phyloP scores from a whole-genome alignment of 177 flowering plant genomes.

The Vitis hybrid region DNA sequence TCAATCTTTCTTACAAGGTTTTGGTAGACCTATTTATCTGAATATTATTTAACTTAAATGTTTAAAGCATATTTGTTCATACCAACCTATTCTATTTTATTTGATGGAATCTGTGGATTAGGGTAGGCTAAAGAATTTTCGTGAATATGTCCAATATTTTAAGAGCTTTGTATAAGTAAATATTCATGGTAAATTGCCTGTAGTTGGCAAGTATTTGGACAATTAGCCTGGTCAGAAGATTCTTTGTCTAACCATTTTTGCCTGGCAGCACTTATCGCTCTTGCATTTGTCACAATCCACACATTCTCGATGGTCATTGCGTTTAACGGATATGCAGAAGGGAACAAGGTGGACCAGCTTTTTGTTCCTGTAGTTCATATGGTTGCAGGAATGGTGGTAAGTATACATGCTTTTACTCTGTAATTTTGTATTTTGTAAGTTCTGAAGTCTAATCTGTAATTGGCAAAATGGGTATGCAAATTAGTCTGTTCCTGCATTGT shows the following conservation, averaged over 20 bases:
- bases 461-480: background rate
- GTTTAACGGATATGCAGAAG: conserved; percentile 83
- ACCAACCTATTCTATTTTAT: background rate
- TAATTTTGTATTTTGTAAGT: background rate
- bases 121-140: background rate
- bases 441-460: background rate
- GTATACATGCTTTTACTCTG: no score
- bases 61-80: background rate
- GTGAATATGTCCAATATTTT: background rate
- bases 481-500: background rate
- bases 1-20: background rate
- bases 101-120: background rate
- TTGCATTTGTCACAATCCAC: conserved; percentile 89
- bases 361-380: conserved; percentile 85
- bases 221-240: background rate
- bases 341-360: conserved; percentile 64
- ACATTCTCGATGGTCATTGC: conserved; percentile 99
- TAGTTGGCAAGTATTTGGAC: background rate
- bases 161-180: background rate
- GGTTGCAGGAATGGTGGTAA: conserved; percentile 75
- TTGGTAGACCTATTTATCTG: background rate
- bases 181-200: background rate
- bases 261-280: conserved; percentile 76
- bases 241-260: conserved; percentile 13
- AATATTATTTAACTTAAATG: background rate